phyloP scores from a whole-genome alignment of 2,329 filamentous ascomycete species.

The Thelonectria olida region DNA sequence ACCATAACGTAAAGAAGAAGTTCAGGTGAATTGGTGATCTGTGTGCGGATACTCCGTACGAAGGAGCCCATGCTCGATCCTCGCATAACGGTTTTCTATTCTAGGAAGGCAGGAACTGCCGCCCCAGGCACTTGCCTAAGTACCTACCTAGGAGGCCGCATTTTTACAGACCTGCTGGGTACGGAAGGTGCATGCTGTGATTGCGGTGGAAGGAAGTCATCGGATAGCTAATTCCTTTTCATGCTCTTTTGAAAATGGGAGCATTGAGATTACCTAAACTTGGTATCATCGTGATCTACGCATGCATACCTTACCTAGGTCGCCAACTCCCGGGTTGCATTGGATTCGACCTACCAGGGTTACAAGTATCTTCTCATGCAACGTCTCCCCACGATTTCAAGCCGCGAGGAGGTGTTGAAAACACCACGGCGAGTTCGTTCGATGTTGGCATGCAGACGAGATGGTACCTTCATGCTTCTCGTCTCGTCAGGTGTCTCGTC shows the following conservation, averaged over 20 bases:
- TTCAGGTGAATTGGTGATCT: neutral
- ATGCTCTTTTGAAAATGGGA: neutral
- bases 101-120: constrained; percentile 3
- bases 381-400: neutral
- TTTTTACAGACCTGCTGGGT: neutral
- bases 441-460: neutral
- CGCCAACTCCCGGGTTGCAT: neutral
- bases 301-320: neutral
- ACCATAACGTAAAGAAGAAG: neutral
- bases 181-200: neutral
- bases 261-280: neutral
- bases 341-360: neutral
- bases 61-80: neutral
- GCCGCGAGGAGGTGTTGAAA: no score
- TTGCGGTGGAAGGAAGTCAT: neutral
- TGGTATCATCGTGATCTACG: neutral
- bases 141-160: neutral
- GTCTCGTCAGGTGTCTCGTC: constrained; percentile 5
- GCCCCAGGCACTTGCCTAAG: neutral
- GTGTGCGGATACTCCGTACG: neutral
- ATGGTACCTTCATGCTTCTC: neutral
- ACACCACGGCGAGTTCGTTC: neutral
- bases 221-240: neutral
- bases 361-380: neutral
- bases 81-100: constrained; percentile 6